Conservation (phyloP, 129 eudicot species). For the Saussurea involucrata region DNA sequence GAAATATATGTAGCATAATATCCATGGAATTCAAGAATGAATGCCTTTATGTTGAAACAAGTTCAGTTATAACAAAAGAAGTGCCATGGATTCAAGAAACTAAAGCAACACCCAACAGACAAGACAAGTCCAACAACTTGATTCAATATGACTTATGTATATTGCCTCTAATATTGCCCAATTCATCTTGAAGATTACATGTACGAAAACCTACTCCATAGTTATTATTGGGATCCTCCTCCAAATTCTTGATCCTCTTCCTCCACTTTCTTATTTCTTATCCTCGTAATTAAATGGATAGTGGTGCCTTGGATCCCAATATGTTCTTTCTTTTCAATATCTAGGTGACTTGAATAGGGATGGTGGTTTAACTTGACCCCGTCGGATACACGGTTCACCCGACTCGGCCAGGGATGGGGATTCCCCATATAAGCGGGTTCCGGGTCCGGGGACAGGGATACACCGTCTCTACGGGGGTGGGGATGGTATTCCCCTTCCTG, state of each 20-base stretch:
- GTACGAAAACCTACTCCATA: not conserved
- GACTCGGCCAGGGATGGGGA: not conserved
- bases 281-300: not conserved
- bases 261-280: not conserved
- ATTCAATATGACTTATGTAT: not conserved
- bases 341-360: not conserved
- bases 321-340: not conserved
- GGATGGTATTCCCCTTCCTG: not conserved
- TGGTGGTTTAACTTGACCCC: not conserved
- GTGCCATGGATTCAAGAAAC: not conserved
- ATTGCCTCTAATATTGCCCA: not conserved
- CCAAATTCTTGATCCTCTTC: not conserved
- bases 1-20: not conserved
- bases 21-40: not conserved
- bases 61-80: not conserved
- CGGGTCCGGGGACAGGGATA: not conserved
- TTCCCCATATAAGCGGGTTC: not conserved
- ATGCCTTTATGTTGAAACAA: not conserved
- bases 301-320: not conserved
- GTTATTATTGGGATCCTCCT: not conserved
- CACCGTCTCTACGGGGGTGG: not conserved
- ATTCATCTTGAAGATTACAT: not conserved
- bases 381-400: not conserved
- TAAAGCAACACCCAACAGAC: not conserved
- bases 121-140: not conserved